Conservation (phyloP, 805 yeast genomes). For the Kodamaea sagamina region DNA sequence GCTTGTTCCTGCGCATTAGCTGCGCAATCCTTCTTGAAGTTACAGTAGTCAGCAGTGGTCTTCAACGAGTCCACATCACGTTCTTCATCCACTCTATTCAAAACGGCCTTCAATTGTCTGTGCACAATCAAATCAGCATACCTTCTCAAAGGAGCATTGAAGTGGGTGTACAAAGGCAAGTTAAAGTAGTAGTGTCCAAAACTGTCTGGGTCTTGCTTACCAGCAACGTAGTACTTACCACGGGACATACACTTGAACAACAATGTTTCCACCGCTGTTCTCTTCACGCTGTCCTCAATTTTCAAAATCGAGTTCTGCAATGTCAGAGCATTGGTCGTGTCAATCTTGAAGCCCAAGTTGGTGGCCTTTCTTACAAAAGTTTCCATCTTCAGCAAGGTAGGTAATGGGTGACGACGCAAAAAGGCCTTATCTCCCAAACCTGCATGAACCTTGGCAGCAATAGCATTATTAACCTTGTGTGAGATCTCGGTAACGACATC, state of each 20-base stretch:
- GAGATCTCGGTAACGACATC: slow-evolving; percentile 72
- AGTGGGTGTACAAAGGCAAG: slow-evolving; percentile 86
- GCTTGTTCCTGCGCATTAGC: slow-evolving; percentile 93
- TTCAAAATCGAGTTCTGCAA: slow-evolving; percentile 69
- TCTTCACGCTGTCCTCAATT: slow-evolving; percentile 59
- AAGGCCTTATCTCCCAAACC: slow-evolving; percentile 78
- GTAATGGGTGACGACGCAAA: slow-evolving; percentile 84
- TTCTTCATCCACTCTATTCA: slow-evolving; percentile 44
- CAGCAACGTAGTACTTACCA: slow-evolving; percentile 88
- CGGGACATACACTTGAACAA: slow-evolving; percentile 79
- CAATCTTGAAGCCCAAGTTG: slow-evolving; percentile 65
- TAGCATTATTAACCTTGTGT: slow-evolving; percentile 77
- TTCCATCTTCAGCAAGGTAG: slow-evolving; percentile 78
- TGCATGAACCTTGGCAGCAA: slow-evolving; percentile 78
- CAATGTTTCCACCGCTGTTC: slow-evolving; percentile 77
- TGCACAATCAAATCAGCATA: slow-evolving; percentile 93
- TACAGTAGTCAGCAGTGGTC: slow-evolving; percentile 87
- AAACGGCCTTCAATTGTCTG: slow-evolving; percentile 76
- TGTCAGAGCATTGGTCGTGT: slow-evolving; percentile 70
- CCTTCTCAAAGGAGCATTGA: slow-evolving; percentile 88
- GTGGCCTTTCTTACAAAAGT: slow-evolving; percentile 72
- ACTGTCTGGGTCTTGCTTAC: slow-evolving; percentile 76
- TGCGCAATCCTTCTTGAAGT: slow-evolving; percentile 94
- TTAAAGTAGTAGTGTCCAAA: slow-evolving; percentile 80
- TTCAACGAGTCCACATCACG: slow-evolving; percentile 67